A percentile compares a stretch with the other conserved stretches of the same genome.
phyloP scores from a whole-genome alignment of 108 stramenopile species.

The Heterococcus sp. region DNA sequence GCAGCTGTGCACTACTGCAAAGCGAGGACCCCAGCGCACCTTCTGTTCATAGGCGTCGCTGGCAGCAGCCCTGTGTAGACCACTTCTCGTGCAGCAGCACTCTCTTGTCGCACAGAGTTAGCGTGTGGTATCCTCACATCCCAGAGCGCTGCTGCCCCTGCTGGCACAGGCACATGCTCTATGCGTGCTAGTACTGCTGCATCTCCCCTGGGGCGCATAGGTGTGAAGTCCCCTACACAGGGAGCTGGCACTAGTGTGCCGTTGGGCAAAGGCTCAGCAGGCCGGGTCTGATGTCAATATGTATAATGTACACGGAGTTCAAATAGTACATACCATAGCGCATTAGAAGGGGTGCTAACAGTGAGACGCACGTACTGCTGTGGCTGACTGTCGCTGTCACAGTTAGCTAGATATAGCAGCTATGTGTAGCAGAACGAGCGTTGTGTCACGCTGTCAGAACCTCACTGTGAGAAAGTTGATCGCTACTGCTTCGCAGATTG shows the following conservation, averaged over 20 bases:
- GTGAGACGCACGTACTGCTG: too few species aligned
- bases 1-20: background rate
- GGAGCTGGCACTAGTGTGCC: conserved; percentile 32
- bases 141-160: conserved; percentile 81
- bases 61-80: conserved; percentile 83
- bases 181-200: conserved; percentile 65
- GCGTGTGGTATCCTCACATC: conserved; percentile 85
- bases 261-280: background rate
- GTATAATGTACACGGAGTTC: too few species aligned
- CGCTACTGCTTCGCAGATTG: too few species aligned
- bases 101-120: conserved; percentile 71
- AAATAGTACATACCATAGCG: too few species aligned
- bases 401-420: too few species aligned
- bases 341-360: too few species aligned
- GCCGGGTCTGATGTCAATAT: background rate
- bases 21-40: conserved; percentile 50
- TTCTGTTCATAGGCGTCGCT: conserved; percentile 68
- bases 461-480: too few species aligned
- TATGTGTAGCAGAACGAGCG: too few species aligned
- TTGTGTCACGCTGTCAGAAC: too few species aligned
- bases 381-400: too few species aligned
- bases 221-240: conserved; percentile 84
- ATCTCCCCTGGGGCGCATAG: conserved; percentile 78
- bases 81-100: conserved; percentile 63
- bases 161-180: conserved; percentile 69